Conservation (phyloP, 1,139 yeast genomes). For the Kurtzmaniella quercitrusa region DNA sequence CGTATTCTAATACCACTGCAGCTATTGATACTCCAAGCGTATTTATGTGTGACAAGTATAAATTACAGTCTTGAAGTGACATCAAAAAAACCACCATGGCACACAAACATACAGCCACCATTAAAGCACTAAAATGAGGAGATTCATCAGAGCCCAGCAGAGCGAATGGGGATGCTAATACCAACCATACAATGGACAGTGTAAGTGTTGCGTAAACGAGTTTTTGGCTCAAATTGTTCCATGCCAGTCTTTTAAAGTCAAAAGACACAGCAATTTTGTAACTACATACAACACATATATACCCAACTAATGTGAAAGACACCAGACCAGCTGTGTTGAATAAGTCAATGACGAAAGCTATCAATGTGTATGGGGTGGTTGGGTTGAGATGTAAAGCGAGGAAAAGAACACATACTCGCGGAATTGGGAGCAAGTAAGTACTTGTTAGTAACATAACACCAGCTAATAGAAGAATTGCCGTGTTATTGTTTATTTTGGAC, state of each 20-base stretch:
- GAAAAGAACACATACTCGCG: slow-evolving; percentile 20
- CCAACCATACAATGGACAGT: neutral
- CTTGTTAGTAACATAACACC: slow-evolving; percentile 13
- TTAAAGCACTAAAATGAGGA: slow-evolving; percentile 13
- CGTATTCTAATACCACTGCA: slow-evolving; percentile 19
- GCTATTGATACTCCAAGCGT: slow-evolving; percentile 18
- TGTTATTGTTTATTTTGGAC: slow-evolving; percentile 2
- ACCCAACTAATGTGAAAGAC: slow-evolving; percentile 15
- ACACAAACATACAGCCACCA: slow-evolving; percentile 23
- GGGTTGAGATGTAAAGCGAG: slow-evolving; percentile 27
- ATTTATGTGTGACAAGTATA: slow-evolving; percentile 15
- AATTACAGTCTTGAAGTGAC: slow-evolving; percentile 22
- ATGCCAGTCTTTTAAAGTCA: neutral
- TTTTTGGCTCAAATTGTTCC: neutral
- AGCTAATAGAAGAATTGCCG: slow-evolving; percentile 13
- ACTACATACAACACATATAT: slow-evolving; percentile 15
- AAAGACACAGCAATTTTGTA: slow-evolving; percentile 6
- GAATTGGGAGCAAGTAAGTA: slow-evolving; percentile 18
- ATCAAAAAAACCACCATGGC: slow-evolving; percentile 21
- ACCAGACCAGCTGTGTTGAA: slow-evolving; percentile 12
- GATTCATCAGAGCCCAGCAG: neutral
- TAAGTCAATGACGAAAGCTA: slow-evolving; percentile 21
- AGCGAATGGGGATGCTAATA: neutral
- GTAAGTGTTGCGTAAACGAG: neutral
- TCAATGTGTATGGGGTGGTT: slow-evolving; percentile 23